Conservation (phyloP, 2,329 filamentous ascomycete genomes). For the Furcasterigmium sp. region DNA sequence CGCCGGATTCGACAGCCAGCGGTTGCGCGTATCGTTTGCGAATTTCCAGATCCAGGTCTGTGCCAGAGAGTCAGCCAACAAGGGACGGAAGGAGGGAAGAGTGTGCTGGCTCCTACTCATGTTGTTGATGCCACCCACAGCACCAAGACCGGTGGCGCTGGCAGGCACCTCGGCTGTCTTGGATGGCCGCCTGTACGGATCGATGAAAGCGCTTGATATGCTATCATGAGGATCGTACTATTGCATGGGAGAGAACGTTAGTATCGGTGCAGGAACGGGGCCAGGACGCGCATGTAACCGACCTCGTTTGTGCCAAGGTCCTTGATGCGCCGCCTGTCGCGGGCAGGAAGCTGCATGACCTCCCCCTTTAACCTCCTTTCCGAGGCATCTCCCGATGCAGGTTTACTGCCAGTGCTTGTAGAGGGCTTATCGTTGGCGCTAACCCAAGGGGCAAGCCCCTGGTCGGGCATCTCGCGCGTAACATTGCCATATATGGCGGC, state of each 20-base stretch:
- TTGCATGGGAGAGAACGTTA: constrained; percentile 13
- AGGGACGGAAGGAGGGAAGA: constrained; percentile 5
- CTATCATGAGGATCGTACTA: constrained; percentile 52
- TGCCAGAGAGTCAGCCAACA: background rate
- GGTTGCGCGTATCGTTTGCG: constrained; percentile 60
- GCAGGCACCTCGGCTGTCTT: constrained; percentile 57
- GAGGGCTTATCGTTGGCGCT: constrained; percentile 65
- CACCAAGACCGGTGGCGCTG: constrained; percentile 53
- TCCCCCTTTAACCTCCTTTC: constrained; percentile 63
- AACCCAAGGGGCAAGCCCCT: constrained; percentile 64
- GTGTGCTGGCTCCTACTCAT: no score
- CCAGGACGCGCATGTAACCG: constrained; percentile 15
- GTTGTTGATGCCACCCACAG: constrained; percentile 51
- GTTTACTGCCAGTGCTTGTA: constrained; percentile 51
- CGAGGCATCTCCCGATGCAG: constrained; percentile 58
- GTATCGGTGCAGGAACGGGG: constrained; percentile 4
- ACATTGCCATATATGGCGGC: constrained; percentile 65
- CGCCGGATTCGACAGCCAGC: constrained; percentile 61
- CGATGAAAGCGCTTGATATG: constrained; percentile 45
- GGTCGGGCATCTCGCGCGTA: constrained; percentile 63
- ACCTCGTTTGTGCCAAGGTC: constrained; percentile 59
- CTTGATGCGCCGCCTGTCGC: constrained; percentile 62
- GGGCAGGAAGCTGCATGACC: constrained; percentile 64
- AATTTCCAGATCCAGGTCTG: constrained; percentile 63
- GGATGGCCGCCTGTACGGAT: constrained; percentile 39